phyloP scores from a whole-genome alignment of 1,284 basidiomycete species.

The Hymenochaete sp. region DNA sequence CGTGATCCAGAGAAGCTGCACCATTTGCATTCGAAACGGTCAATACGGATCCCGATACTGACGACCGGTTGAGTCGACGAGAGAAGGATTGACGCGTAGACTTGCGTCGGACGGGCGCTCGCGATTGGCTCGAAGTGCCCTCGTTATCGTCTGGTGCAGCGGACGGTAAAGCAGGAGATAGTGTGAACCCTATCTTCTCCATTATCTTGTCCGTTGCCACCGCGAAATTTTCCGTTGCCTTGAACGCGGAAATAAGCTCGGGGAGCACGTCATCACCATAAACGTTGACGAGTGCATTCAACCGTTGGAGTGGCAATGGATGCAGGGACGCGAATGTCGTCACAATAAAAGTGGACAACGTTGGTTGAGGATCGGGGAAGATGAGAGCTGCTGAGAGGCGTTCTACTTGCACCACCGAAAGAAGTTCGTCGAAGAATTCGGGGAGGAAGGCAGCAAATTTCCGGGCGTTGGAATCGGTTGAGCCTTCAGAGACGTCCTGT shows the following conservation, averaged over 20 bases:
- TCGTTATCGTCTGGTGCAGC: constrained; percentile 17
- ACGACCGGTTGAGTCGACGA: constrained; percentile 28
- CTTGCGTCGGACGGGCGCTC: constrained; percentile 11
- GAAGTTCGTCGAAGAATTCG: constrained; percentile 64
- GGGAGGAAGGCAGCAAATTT: constrained; percentile 61
- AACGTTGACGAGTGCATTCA: constrained; percentile 57
- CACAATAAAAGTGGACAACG: constrained; percentile 73
- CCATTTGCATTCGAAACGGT: constrained; percentile 22
- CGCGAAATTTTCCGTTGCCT: constrained; percentile 76
- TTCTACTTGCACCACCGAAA: constrained; percentile 61
- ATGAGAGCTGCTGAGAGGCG: constrained; percentile 69
- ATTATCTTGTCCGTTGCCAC: constrained; percentile 61
- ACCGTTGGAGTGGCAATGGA: constrained; percentile 71
- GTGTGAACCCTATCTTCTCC: constrained; percentile 57
- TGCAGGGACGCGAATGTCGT: constrained; percentile 68
- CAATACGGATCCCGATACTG: constrained; percentile 24
- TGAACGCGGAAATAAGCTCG: constrained; percentile 63
- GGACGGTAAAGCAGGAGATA: constrained; percentile 24
- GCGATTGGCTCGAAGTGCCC: constrained; percentile 8
- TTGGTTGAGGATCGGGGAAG: constrained; percentile 68
- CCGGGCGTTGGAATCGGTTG: constrained; percentile 22
- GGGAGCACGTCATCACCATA: constrained; percentile 56
- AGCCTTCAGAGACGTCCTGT: constrained; percentile 37
- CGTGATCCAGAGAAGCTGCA: constrained; percentile 35
- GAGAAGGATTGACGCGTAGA: constrained; percentile 19